Base-by-base conservation (phyloP, 805 yeast genomes). In the Candida michaelii region DNA sequence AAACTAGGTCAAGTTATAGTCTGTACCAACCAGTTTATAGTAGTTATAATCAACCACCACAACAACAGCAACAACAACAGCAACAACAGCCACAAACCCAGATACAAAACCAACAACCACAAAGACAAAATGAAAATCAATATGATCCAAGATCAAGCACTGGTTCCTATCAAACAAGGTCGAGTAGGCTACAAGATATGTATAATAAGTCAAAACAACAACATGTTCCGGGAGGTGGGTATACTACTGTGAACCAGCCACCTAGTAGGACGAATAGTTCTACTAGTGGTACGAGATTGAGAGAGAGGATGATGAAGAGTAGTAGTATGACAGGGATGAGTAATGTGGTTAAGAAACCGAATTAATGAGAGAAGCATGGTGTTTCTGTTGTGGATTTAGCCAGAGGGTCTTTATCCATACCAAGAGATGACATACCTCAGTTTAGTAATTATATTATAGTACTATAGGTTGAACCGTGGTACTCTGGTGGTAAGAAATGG, bases 201-300 rank as follows among this genome's bases (percentile, higher is more conserved):
- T 62, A 70, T 51, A 62, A 69, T 44, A 60, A 59, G 46, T 65
- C 74, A 7, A 52, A 71, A 17, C 73, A 65, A 46, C 69, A 66
- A 36, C 51, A 63, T 13, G 51, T 57, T 2, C 65, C 71, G 1
- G 70, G 69, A 6, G 51, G 63, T 3, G 66, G 66, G 5, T 50
- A 53, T 30, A 55, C 52, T 40, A 38, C 58, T 5, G 50, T 54
- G 1, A 57, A 43, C 34, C 54, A 42, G 16, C 49, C 51, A 1
- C 60, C 64, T 0, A 44, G 46, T 13, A 45, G 67, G 34, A 37
- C 54, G 24, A 62, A 62, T 45, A 55, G 63, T 35, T 52, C 60
- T 13, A 53, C 63, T 8, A 50, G 64, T 6, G 60, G 59, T 4
- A 51, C 59, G 5, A 51, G 68, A 30, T 47, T 61, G 23, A 47